Percentiles rank a stretch among this genome's conserved stretches.
Evolutionary conservation across 805 yeast genomes (phyloP).

Genomic region (Lachancea sp.): DNA sequence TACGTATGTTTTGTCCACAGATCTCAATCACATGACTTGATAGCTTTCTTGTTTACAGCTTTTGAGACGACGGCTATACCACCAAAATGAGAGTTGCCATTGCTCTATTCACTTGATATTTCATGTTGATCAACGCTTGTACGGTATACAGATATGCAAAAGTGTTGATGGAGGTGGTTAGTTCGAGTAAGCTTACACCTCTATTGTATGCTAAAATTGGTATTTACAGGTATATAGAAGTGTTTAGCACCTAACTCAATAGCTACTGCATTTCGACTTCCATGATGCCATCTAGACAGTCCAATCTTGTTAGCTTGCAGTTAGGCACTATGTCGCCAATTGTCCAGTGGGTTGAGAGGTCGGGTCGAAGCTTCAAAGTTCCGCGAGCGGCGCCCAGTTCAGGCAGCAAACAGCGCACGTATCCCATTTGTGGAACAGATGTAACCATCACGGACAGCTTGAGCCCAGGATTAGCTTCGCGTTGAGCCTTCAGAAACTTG

Average conservation of each 20-base stretch:
- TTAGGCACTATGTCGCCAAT: constrained; percentile 41
- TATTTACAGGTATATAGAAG: background rate
- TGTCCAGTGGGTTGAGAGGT: constrained; percentile 26
- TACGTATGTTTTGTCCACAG: too few species aligned
- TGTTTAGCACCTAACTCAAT: background rate
- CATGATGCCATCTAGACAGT: constrained; percentile 39
- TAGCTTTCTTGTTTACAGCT: too few species aligned
- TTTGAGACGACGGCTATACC: too few species aligned
- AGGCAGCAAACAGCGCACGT: constrained; percentile 29
- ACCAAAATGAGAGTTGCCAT: too few species aligned
- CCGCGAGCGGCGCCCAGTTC: constrained; percentile 31
- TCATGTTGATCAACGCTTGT: too few species aligned
- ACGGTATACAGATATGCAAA: background rate
- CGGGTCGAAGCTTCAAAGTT: constrained; percentile 24
- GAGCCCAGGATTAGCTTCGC: constrained; percentile 9
- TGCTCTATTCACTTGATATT: too few species aligned
- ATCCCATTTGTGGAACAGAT: constrained; percentile 37
- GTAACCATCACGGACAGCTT: constrained; percentile 35
- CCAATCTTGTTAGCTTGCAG: constrained; percentile 38
- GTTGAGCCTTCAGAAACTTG: constrained; percentile 21
- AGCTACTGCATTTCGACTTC: constrained; percentile 19
- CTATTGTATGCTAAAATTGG: background rate
- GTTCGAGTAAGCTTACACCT: background rate
- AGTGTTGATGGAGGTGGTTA: background rate
- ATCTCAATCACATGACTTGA: too few species aligned